phyloP scores from a whole-genome alignment of 2,329 filamentous ascomycete genomes.

The Tetracladium maxilliforme region DNA sequence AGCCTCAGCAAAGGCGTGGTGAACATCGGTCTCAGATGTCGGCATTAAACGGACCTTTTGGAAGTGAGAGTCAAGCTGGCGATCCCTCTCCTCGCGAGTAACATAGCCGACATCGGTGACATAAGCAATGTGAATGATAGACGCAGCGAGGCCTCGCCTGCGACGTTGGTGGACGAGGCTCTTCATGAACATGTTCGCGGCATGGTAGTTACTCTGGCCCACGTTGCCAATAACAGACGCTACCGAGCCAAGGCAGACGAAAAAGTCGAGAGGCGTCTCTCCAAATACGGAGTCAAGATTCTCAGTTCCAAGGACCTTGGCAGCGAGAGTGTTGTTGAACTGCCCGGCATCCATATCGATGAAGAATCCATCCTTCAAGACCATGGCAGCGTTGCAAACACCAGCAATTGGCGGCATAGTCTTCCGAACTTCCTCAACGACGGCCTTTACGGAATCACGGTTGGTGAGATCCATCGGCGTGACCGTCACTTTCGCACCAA shows the following conservation, averaged over 20 bases:
- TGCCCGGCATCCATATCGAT: conserved; percentile 4
- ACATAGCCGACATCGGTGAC: conserved; percentile 12
- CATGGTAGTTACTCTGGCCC: conserved; percentile 21
- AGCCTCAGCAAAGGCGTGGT: conserved; percentile 24
- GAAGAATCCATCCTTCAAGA: neutral
- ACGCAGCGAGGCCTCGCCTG: conserved; percentile 10
- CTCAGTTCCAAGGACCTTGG: conserved; percentile 18
- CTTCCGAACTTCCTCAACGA: conserved; percentile 6
- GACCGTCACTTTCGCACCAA: conserved; percentile 5
- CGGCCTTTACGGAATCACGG: conserved; percentile 6
- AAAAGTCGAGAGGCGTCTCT: conserved; percentile 18
- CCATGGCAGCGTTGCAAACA: neutral
- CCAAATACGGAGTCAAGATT: conserved; percentile 15
- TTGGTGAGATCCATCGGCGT: too few relatives aligned
- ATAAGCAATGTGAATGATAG: conserved; percentile 12
- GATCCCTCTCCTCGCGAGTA: conserved; percentile 2
- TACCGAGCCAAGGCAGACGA: conserved; percentile 24
- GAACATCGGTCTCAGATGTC: conserved; percentile 20
- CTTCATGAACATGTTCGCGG: conserved; percentile 22
- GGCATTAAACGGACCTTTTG: conserved; percentile 2
- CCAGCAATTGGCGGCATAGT: conserved; percentile 1
- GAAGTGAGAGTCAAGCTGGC: conserved; percentile 1
- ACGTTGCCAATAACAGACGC: conserved; percentile 17
- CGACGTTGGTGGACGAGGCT: conserved; percentile 13
- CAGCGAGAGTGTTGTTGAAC: conserved; percentile 11